Percentiles rank a stretch among this genome's conserved stretches.
These are phyloP conservation scores for Niebla homalea DNA, from an alignment of 495 filamentous ascomycete species.

Conservation along the genomic window DNA sequence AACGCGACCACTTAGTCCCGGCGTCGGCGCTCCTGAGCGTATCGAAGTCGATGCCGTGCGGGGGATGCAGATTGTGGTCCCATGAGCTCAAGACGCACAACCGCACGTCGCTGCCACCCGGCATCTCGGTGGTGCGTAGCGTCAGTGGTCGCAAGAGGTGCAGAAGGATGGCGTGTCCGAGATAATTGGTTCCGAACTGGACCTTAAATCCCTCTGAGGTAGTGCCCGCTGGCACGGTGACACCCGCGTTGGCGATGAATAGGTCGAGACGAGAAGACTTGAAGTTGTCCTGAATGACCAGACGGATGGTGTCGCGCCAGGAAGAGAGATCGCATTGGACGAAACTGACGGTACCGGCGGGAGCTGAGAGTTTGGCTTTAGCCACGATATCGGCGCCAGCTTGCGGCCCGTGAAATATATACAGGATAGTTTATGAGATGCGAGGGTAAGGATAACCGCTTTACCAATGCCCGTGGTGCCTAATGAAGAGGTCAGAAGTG, in stretches of 20 bases:
- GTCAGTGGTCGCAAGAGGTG: constrained; percentile 28
- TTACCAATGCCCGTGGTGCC: constrained; percentile 48
- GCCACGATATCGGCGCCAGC: constrained; percentile 20
- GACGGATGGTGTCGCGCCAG: background rate
- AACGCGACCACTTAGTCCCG: constrained; percentile 19
- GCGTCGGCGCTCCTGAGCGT: constrained; percentile 3
- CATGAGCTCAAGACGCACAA: constrained; percentile 28
- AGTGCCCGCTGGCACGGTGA: constrained; percentile 32
- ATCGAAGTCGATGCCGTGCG: constrained; percentile 26
- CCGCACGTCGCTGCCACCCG: constrained; percentile 20
- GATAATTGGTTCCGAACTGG: constrained; percentile 30
- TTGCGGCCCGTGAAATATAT: constrained; percentile 39
- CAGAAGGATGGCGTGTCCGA: constrained; percentile 29
- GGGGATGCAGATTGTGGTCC: constrained; percentile 24
- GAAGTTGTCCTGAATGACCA: constrained; percentile 32
- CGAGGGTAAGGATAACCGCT: constrained; percentile 38
- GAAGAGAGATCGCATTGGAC: constrained; percentile 29
- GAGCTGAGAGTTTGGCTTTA: constrained; percentile 11
- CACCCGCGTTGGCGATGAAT: constrained; percentile 49
- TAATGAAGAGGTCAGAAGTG: background rate
- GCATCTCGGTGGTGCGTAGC: constrained; percentile 18
- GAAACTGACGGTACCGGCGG: constrained; percentile 24
- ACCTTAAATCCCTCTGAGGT: constrained; percentile 20
- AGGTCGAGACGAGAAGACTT: constrained; percentile 40
- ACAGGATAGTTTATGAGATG: constrained; percentile 38